phyloP scores from a whole-genome alignment of 2,329 filamentous ascomycete genomes.

The Penicillium frequentans region DNA sequence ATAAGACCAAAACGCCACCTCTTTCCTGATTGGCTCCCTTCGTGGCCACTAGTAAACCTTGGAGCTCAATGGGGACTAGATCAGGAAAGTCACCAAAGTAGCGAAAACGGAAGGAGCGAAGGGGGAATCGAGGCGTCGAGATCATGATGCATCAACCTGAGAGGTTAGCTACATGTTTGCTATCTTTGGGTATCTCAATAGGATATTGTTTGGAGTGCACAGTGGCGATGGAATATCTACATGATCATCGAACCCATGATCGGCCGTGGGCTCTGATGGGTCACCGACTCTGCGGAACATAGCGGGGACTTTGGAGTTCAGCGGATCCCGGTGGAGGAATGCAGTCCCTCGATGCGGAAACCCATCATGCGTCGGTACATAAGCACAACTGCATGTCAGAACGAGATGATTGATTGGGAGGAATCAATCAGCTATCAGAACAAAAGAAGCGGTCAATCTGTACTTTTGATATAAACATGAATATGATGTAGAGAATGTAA shows the following conservation, averaged over 20 bases:
- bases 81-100: neutral
- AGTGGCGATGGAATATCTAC: neutral
- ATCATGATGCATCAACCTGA: neutral
- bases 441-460: neutral
- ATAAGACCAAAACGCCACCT: conserved; percentile 23
- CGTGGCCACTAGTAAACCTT: conserved; percentile 12
- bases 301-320: neutral
- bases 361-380: neutral
- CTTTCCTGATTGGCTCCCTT: conserved; percentile 9
- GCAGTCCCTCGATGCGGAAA: neutral
- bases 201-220: too few species aligned
- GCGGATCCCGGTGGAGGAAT: neutral
- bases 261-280: neutral
- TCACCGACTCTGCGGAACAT: neutral
- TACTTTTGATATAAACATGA: neutral
- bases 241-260: neutral
- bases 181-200: neutral
- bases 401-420: neutral
- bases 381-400: neutral
- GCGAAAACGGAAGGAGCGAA: neutral
- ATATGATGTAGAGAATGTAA: neutral
- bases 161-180: neutral
- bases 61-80: neutral
- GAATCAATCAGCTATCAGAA: neutral
- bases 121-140: neutral